Conservation (phyloP, 2,329 filamentous ascomycete genomes). For the Sclerotinia nivalis region DNA sequence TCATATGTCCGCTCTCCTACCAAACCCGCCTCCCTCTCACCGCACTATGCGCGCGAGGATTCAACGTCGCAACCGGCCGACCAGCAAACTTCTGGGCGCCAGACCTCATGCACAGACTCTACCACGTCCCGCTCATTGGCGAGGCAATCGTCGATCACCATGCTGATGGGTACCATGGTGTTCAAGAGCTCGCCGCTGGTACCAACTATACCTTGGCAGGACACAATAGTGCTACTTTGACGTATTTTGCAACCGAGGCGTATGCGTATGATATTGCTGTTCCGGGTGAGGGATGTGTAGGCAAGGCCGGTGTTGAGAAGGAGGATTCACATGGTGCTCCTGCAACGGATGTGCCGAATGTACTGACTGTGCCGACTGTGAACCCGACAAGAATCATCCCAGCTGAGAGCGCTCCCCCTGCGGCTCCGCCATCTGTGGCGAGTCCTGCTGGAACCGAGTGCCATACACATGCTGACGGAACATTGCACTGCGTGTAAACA, state of each 20-base stretch:
- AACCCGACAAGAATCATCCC: slow-evolving; percentile 2
- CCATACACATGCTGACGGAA: slow-evolving; percentile 4
- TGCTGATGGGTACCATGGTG: slow-evolving; percentile 57
- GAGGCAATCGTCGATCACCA: slow-evolving; percentile 63
- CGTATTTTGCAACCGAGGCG: slow-evolving; percentile 68
- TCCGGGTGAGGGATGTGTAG: slow-evolving; percentile 42
- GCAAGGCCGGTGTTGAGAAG: not conserved
- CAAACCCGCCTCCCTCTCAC: not conserved
- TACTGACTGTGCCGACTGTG: not conserved
- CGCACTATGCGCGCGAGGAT: not conserved
- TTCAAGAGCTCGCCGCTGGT: slow-evolving; percentile 52
- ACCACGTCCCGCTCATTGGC: slow-evolving; percentile 62
- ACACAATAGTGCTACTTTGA: slow-evolving; percentile 61
- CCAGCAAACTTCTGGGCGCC: slow-evolving; percentile 5
- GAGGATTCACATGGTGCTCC: not conserved
- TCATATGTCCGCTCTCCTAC: not conserved
- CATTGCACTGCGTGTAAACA: not conserved
- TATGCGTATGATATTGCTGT: slow-evolving; percentile 66
- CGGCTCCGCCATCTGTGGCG: not conserved
- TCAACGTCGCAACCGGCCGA: not conserved
- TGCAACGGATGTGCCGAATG: not conserved
- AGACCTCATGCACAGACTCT: slow-evolving; percentile 66
- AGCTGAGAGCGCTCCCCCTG: not conserved
- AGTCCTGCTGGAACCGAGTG: not conserved
- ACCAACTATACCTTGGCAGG: slow-evolving; percentile 51